Conservation (phyloP, 129 eudicot genomes). For the sunflower (Helianthus annuus) region HanXRQr2.0-SUNRISE NC_035441.2:151761515-151762014, state of each 20-base stretch:
- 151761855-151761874: conserved; percentile 23
- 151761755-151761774: conserved; percentile 71
- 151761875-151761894: conserved; percentile 33
- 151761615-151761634: conserved; percentile 98
- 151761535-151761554: not conserved
- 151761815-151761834: conserved; percentile 88
- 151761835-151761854: conserved; percentile 33
- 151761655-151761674: conserved; percentile 89
- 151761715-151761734: conserved; percentile 52
- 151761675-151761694: conserved; percentile 96
- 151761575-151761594: not conserved
- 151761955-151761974: conserved; percentile 70
- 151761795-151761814: conserved; percentile 83
- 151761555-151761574: not conserved
- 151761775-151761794: conserved; percentile 73
- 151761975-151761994: conserved; percentile 89
- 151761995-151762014: conserved; percentile 81
- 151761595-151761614: conserved; percentile 92
- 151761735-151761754: conserved; percentile 68
- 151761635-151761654: conserved; percentile 90
- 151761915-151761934: conserved; percentile 75
- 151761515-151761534: conserved; percentile 38
- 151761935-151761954: conserved; percentile 80
- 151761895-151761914: conserved; percentile 65
- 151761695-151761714: conserved; percentile 90